Evolutionary conservation across 768 basidiomycete species (phyloP), one percentile per base, ranked within the genome.

Genomic region (Gymnopilus dilepis): DNA sequence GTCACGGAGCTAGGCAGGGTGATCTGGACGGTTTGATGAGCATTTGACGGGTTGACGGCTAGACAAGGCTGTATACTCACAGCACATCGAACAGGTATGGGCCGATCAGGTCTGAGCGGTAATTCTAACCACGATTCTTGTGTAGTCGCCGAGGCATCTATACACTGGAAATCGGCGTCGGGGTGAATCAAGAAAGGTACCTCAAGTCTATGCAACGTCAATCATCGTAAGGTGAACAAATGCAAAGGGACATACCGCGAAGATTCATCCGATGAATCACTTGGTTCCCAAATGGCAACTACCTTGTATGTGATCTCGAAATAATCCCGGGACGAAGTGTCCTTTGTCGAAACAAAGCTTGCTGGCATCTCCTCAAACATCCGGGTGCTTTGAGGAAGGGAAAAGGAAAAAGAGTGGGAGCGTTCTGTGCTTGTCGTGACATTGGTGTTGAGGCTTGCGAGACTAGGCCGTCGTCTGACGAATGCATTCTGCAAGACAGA

Each of bases 101-200:
- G 79, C 24, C 88, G 82, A 67, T 90, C 89, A 1, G 85, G 76
- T 58, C 79, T 82, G 41, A 92, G 73, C 34, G 88, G 85, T 72
- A 88, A 83, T 70, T 91, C 90, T 21, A 90, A 67, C 90, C 90
- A 92, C 0, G 84, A 82, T 40, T 81, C 79, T 3, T 80, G 76
- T 53, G 79, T 73, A 40, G 75, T 69, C 12, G 72, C 58, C 2
- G 75, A 70, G 31, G 81, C 83, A 66, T 88, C 87, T 21, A 80
- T 65, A 2, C 86, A 87, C 55, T 85, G 83, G 63, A 86, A 86
- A 63, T 86, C 87, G 1, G 73, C 65, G 54, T 88, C 87, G 4
- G 85, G 84, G 48, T 87, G 83, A 28, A 87, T 76, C 21, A 89
- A 67, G 43, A 91, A 78, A 5, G 90, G 90, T 3, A 86, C 82